phyloP scores from a whole-genome alignment of 495 filamentous ascomycete species.

The Aspergillus diversus region DNA sequence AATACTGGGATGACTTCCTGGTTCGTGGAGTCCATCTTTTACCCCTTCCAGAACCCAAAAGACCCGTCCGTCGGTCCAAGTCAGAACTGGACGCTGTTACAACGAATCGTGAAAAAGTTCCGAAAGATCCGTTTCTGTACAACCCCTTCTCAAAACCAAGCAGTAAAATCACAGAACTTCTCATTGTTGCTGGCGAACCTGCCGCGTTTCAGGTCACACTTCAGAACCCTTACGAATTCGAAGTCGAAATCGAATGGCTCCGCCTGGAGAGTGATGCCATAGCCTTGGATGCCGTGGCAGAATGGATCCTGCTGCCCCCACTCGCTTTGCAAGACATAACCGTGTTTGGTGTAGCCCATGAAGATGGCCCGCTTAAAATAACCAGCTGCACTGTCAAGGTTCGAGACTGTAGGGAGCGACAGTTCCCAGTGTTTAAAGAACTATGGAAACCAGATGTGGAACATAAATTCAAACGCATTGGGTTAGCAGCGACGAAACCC shows the following conservation, averaged over 20 bases:
- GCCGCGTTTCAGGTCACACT: slow-evolving; percentile 78
- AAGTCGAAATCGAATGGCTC: slow-evolving; percentile 83
- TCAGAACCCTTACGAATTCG: slow-evolving; percentile 93
- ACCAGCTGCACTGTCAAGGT: slow-evolving; percentile 80
- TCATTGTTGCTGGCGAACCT: slow-evolving; percentile 76
- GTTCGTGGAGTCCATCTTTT: slow-evolving; percentile 77
- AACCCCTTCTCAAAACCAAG: slow-evolving; percentile 80
- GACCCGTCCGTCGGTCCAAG: slow-evolving; percentile 73
- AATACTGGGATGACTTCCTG: slow-evolving; percentile 97
- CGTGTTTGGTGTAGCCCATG: slow-evolving; percentile 68
- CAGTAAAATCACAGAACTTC: slow-evolving; percentile 60
- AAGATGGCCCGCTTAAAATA: slow-evolving; percentile 69
- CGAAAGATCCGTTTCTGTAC: slow-evolving; percentile 86
- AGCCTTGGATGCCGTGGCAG: slow-evolving; percentile 65
- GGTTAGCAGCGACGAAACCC: slow-evolving; percentile 62
- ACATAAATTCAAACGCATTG: slow-evolving; percentile 74
- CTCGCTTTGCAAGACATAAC: slow-evolving; percentile 79
- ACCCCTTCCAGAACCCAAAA: slow-evolving; percentile 51
- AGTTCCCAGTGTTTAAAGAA: slow-evolving; percentile 79
- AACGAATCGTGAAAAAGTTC: slow-evolving; percentile 49
- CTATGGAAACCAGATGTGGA: slow-evolving; percentile 74
- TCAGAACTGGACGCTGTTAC: slow-evolving; percentile 69
- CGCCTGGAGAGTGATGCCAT: slow-evolving; percentile 72
- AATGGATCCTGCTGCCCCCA: slow-evolving; percentile 71
- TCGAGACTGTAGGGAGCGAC: slow-evolving; percentile 75